Conservation (phyloP, 345 rosid species). For the Mallotus nudiflorus region DNA sequence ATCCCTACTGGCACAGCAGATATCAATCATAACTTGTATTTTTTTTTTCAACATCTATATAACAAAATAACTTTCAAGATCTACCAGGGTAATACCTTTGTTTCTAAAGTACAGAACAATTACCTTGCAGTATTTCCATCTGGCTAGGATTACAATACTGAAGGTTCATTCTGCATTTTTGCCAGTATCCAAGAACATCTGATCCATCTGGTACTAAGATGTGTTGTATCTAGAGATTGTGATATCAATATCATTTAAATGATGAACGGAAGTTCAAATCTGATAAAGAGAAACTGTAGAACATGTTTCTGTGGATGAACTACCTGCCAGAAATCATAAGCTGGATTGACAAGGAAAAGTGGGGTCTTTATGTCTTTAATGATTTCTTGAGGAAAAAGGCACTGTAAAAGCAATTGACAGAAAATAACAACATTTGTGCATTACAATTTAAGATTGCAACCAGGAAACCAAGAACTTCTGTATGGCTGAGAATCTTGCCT, state of each 20-base stretch:
- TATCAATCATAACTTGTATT: background rate
- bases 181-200: slow-evolving; percentile 61
- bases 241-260: slow-evolving; percentile 14
- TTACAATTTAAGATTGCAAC: background rate
- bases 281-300: slow-evolving; percentile 2
- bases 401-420: slow-evolving; percentile 33
- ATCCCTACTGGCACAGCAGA: too few relatives aligned
- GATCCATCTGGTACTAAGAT: slow-evolving; percentile 62
- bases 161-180: slow-evolving; percentile 61
- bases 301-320: slow-evolving; percentile 16
- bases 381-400: slow-evolving; percentile 70
- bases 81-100: background rate
- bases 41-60: background rate
- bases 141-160: slow-evolving; percentile 57
- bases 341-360: slow-evolving; percentile 72
- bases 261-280: slow-evolving; percentile 15
- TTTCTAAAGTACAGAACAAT: background rate
- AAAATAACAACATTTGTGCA: background rate
- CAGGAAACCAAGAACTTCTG: background rate
- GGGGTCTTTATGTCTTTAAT: slow-evolving; percentile 64
- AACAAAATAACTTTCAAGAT: background rate
- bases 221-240: slow-evolving; percentile 56
- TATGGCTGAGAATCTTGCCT: slow-evolving; percentile 15
- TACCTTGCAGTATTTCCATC: slow-evolving; percentile 66
- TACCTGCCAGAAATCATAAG: slow-evolving; percentile 98